phyloP scores from a whole-genome alignment of 2,329 filamentous ascomycete species.

The Nectriaceae sp. region DNA sequence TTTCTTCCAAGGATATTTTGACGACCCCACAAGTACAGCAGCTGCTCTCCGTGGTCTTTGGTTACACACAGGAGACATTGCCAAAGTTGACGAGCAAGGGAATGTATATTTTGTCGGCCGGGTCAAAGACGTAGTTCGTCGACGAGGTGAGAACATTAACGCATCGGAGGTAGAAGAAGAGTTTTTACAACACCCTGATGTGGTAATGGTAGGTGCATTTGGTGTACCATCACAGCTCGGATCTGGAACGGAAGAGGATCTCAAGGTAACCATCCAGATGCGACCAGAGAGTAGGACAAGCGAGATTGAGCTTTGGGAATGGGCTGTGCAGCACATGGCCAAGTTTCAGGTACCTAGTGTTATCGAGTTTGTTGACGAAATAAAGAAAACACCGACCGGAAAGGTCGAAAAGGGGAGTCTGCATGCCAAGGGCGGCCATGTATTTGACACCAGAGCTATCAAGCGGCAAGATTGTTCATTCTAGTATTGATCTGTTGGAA shows the following conservation, averaged over 20 bases:
- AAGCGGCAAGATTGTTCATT: neutral
- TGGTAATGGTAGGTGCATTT: slow-evolving; percentile 6
- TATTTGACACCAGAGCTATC: neutral
- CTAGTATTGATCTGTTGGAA: neutral
- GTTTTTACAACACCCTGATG: slow-evolving; percentile 10
- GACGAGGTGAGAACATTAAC: slow-evolving; percentile 9
- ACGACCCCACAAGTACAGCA: slow-evolving; percentile 1
- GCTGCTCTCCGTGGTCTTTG: neutral
- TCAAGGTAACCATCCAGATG: slow-evolving; percentile 5
- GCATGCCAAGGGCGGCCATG: neutral
- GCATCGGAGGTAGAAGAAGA: slow-evolving; percentile 10
- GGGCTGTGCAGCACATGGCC: slow-evolving; percentile 4
- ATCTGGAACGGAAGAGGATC: slow-evolving; percentile 3
- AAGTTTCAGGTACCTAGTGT: slow-evolving; percentile 4
- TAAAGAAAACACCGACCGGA: slow-evolving; percentile 5
- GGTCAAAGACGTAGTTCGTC: slow-evolving; percentile 7
- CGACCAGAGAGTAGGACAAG: neutral
- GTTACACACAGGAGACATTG: slow-evolving; percentile 6
- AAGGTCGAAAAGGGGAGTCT: slow-evolving; percentile 4
- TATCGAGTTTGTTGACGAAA: slow-evolving; percentile 3
- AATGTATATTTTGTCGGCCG: slow-evolving; percentile 5
- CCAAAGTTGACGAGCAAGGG: slow-evolving; percentile 3
- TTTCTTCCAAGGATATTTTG: slow-evolving; percentile 6
- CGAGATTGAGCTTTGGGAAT: slow-evolving; percentile 4
- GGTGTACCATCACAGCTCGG: neutral